These are phyloP conservation scores for Cyphellophora europaea DNA, from an alignment of 2,329 filamentous ascomycete genomes.

Conservation along the genomic window DNA sequence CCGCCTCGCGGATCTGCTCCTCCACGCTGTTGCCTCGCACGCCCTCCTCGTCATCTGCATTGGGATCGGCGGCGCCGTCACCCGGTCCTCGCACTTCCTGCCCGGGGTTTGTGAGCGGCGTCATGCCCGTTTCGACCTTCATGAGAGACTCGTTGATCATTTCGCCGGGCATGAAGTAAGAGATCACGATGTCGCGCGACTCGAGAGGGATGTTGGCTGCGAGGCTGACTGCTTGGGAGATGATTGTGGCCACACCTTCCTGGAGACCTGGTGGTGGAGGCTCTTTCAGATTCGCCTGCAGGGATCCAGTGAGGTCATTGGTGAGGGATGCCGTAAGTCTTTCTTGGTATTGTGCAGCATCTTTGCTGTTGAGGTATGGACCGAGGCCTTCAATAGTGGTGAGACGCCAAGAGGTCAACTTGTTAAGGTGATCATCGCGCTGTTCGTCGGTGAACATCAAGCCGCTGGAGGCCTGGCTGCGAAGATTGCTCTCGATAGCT, in stretches of 20 bases:
- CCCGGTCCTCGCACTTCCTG: conserved; percentile 13
- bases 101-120: conserved; percentile 44
- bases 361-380: conserved; percentile 55
- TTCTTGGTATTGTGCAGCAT: conserved; percentile 56
- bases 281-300: conserved; percentile 66
- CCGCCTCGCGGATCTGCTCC: conserved; percentile 14
- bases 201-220: conserved; percentile 80
- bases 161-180: conserved; percentile 73
- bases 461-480: conserved; percentile 33
- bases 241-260: conserved; percentile 81
- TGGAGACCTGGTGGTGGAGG: conserved; percentile 75
- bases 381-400: conserved; percentile 86
- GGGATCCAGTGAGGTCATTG: conserved; percentile 54
- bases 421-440: conserved; percentile 74
- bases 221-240: conserved; percentile 81
- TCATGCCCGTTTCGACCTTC: conserved; percentile 67
- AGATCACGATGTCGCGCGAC: conserved; percentile 79
- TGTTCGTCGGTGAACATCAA: conserved; percentile 31
- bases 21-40: conserved; percentile 11
- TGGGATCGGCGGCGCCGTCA: conserved; percentile 12
- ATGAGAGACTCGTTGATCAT: conserved; percentile 63
- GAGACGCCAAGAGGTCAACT: conserved; percentile 87
- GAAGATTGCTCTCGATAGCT: conserved; percentile 77
- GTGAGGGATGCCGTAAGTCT: conserved; percentile 64
- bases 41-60: conserved; percentile 16